phyloP scores from a whole-genome alignment of 1,284 basidiomycete genomes.

The Leccinum solheimii region DNA sequence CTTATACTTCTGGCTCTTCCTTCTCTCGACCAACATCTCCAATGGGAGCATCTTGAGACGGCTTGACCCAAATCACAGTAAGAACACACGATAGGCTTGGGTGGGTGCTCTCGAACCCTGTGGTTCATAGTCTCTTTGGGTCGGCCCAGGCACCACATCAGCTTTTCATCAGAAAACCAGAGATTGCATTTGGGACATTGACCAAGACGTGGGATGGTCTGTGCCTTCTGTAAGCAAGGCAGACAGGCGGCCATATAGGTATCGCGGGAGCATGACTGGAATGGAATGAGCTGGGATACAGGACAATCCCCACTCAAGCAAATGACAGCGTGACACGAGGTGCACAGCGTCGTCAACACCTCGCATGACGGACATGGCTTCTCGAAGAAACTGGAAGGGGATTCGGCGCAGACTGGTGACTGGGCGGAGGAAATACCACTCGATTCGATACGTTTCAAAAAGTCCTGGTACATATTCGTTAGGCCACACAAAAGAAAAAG shows the following conservation, averaged over 20 bases:
- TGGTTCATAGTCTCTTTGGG: background rate
- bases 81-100: no score
- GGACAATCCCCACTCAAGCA: conserved; percentile 22
- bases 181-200: conserved; percentile 23
- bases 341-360: conserved; percentile 10
- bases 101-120: no score
- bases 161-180: conserved; percentile 24
- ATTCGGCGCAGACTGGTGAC: no score
- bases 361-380: conserved; percentile 13
- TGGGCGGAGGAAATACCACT: no score
- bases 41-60: no score
- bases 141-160: conserved; percentile 28
- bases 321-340: conserved; percentile 15
- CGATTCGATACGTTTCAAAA: no score
- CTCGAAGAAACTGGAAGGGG: no score
- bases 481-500: no score
- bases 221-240: conserved; percentile 11
- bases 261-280: conserved; percentile 4
- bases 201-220: conserved; percentile 8
- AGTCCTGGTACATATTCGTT: no score
- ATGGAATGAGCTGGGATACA: conserved; percentile 18
- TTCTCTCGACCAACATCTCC: no score
- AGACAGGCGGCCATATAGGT: conserved; percentile 8
- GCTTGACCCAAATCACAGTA: no score
- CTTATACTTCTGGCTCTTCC: no score